phyloP scores from a whole-genome alignment of 2,329 filamentous ascomycete genomes.

The Beauveria rudraprayagi region DNA sequence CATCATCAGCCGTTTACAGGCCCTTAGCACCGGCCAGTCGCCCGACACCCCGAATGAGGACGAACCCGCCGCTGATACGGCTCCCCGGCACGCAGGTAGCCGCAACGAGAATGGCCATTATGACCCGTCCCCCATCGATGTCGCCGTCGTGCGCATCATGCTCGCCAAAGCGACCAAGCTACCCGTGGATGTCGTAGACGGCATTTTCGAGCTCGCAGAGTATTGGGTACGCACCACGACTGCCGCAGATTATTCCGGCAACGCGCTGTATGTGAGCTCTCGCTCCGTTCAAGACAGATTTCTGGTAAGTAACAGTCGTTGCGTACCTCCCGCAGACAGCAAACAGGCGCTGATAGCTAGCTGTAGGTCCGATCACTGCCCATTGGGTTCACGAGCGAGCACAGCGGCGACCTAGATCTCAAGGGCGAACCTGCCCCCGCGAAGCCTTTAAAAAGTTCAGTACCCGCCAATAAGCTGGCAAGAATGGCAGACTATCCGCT shows the following conservation, averaged over 20 bases:
- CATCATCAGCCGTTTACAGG: constrained; percentile 1
- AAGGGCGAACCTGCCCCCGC: constrained; percentile 1
- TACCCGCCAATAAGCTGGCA: constrained; percentile 23
- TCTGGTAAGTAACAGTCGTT: constrained; percentile 20
- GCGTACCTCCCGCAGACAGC: background rate
- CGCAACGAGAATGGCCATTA: constrained; percentile 13
- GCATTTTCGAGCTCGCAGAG: constrained; percentile 50
- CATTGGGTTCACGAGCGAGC: constrained; percentile 26
- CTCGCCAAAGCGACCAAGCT: constrained; percentile 36
- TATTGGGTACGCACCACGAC: constrained; percentile 50
- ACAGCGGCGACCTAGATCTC: constrained; percentile 13
- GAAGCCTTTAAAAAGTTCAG: constrained; percentile 16
- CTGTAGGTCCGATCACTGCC: constrained; percentile 30
- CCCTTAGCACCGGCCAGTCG: background rate
- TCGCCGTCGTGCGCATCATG: constrained; percentile 40
- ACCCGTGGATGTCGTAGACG: constrained; percentile 47
- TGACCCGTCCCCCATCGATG: constrained; percentile 38
- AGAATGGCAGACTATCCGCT: constrained; percentile 30
- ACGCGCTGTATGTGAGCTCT: constrained; percentile 5
- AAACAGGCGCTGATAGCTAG: constrained; percentile 3
- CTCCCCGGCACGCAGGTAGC: background rate
- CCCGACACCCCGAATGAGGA: background rate
- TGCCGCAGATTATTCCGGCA: constrained; percentile 22
- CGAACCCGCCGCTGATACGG: background rate
- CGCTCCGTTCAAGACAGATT: constrained; percentile 19